Evolutionary conservation across 495 filamentous ascomycete genomes (phyloP), one percentile per base, ranked within the genome.

Genomic region (Annulohypoxylon nitens): DNA sequence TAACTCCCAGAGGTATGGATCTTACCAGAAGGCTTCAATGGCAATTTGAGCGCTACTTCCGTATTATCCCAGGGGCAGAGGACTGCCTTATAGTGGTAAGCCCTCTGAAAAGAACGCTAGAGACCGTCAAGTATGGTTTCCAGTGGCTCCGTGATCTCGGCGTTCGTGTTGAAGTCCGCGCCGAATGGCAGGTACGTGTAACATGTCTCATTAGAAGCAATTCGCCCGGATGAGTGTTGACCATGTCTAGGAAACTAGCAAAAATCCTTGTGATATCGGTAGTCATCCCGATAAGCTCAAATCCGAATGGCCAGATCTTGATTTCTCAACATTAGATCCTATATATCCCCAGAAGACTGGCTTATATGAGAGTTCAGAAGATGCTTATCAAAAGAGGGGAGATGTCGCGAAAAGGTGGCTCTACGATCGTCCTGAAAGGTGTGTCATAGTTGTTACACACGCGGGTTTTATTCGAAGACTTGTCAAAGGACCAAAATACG

Each of bases 241-340:
- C 51, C 54, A 53, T 59, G 66, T 70, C 64, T 75, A 81, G 83
- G 86, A 88, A 78, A 87, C 83, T 61, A 82, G 81, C n/a, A 80
- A 75, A 67, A 85, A 86, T 59, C 86, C 86, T 26, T 88, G 86
- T 76, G 86, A 87, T 62, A 81, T 82, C 41, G 86, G 86, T 39
- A 80, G 75, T 4, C 57, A 78, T 0, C 77, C 81, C 34, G 47
- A 67, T 11, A 50, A 64, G 9, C 79, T 87, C 65, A 41, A 73
- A 26, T 59, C 76, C 16, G 78, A 81, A 65, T 87, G 85, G 80
- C 82, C 84, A 2, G 73, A 81, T 39, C 80, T 82, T 61, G 81
- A 85, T 71, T 86, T 84, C 76, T 80, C 78, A 10, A 71, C 45
- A 12, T 75, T 87, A 39, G 84, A 87, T 65, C 84, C 82, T 6